A percentile compares a stretch with the other conserved stretches of the same genome.
These are phyloP conservation scores for Imleria badia DNA, from an alignment of 768 basidiomycete species.

Conservation along the genomic window DNA sequence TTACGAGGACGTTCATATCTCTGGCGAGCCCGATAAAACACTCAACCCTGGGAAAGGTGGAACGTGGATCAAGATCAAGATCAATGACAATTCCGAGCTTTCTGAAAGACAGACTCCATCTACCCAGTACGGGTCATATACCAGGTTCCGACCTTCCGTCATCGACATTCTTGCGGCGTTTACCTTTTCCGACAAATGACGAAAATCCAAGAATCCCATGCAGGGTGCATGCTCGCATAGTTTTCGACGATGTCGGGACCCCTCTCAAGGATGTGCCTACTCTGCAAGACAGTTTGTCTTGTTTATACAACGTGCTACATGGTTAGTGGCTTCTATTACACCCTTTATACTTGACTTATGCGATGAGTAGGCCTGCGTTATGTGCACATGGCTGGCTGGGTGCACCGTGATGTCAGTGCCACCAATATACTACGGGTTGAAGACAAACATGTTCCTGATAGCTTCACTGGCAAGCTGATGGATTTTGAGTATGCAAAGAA, in stretches of 20 bases:
- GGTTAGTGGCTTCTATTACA: not conserved
- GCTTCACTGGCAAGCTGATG: conserved; percentile 7
- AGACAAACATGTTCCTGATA: not conserved
- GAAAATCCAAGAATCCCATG: not conserved
- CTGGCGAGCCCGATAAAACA: not conserved
- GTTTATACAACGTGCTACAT: not conserved
- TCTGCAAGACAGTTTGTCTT: not conserved
- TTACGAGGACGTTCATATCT: not conserved
- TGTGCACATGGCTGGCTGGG: not conserved
- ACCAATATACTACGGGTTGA: not conserved
- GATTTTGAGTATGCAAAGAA: conserved; percentile 16
- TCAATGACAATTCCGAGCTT: not conserved
- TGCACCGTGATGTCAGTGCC: not conserved
- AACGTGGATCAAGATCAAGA: not conserved
- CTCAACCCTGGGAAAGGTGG: not conserved
- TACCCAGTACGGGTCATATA: not conserved
- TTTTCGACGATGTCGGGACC: not conserved
- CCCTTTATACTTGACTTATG: not conserved
- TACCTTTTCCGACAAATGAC: not conserved
- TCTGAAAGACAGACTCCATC: not conserved
- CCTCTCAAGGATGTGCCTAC: not conserved
- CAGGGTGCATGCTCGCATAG: not conserved
- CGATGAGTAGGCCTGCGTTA: not conserved
- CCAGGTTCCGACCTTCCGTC: not conserved
- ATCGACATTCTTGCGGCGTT: not conserved